phyloP scores from a whole-genome alignment of 768 basidiomycete species.

The Lactarius evosmus region DNA sequence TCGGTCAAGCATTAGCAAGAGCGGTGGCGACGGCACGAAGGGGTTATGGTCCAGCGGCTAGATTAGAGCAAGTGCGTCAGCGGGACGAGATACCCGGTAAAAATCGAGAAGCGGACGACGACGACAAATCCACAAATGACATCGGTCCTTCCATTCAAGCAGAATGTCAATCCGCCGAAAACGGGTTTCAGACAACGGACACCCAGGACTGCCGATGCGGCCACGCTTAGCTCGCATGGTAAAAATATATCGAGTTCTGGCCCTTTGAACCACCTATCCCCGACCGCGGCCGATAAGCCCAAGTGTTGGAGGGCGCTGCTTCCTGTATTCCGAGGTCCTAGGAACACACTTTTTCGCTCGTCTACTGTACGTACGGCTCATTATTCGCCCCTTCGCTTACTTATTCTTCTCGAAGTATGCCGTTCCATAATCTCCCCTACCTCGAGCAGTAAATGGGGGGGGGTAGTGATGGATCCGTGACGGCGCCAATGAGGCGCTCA shows the following conservation, averaged over 20 bases:
- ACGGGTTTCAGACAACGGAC: background rate
- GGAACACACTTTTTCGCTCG: background rate
- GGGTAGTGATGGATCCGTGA: background rate
- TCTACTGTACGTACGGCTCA: background rate
- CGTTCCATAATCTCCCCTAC: conserved; percentile 1
- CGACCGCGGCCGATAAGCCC: background rate
- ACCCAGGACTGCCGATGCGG: background rate
- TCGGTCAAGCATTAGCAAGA: background rate
- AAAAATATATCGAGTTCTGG: background rate
- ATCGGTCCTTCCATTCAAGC: background rate
- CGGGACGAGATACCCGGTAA: background rate
- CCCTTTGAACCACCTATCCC: background rate
- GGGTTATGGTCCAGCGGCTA: background rate
- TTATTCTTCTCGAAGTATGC: background rate
- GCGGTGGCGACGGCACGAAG: background rate
- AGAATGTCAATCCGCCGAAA: background rate
- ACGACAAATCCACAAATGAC: background rate
- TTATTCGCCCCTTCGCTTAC: background rate
- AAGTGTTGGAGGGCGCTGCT: background rate
- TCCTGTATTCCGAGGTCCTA: background rate
- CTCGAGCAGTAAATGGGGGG: background rate
- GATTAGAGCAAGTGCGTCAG: background rate
- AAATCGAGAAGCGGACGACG: background rate
- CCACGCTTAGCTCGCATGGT: background rate
- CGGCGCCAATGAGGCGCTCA: conserved; percentile 3